Evolutionary conservation across 2,329 filamentous ascomycete genomes (phyloP), one percentile per base, ranked within the genome.

Genomic region (Nemania sp.): DNA sequence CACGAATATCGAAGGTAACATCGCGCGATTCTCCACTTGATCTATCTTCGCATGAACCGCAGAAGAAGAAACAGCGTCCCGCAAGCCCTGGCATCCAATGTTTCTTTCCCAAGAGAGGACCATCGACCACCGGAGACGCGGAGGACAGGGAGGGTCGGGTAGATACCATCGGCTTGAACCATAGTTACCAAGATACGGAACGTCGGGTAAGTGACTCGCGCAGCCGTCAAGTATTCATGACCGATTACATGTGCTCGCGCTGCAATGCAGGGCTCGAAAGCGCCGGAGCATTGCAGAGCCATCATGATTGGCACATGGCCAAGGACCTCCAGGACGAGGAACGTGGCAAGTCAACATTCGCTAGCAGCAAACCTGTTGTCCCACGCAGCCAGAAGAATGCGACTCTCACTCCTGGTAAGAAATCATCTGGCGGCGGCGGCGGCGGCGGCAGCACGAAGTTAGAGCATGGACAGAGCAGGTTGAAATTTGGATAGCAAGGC

Each of bases 271-370:
- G 74, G n/a, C 79, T 95, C 35, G 79, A 81, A 12, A 78, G 81
- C 40, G 72, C 79, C 25, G 84, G 88, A 57, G 82, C 83, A 67
- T 72, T 87, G 48, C 83, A 87, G 66, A 93, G 90, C 76, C 95
- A 99, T 74, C 81, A 89, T 55, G 95, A 99, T 74, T 98, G 93
- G 89, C 95, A 99, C 77, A 89, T 97, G 76, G 95, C 95, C 47
- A 91, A 90, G 76, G 90, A 94, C 68, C 81, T 99, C 32, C 88
- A 93, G 65, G 83, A 87, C 2, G 75, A 81, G 59, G 81, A 89
- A 77, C 81, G 82, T 80, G 80, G 76, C 75, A 78, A 67, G 60
- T 69, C 74, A 62, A 70, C 74, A 79, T 79, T 81, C 74, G 80
- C 72, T 66, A 75, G 74, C 37, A 52, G 55, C 55, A 73, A 72